phyloP scores from a whole-genome alignment of 2,329 filamentous ascomycete species.

The Mycogone perniciosa region DNA sequence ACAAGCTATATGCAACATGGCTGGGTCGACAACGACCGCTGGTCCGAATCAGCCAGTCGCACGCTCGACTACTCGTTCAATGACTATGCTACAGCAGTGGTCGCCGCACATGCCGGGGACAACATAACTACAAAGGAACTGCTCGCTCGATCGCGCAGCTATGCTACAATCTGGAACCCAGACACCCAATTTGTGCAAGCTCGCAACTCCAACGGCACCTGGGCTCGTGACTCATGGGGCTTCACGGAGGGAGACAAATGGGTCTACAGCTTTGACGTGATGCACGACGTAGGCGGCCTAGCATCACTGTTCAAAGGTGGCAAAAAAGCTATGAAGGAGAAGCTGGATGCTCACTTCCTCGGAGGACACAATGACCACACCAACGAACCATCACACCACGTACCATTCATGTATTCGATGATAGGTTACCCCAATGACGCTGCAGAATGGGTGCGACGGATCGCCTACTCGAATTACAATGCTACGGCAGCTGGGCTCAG shows the following conservation, averaged over 20 bases:
- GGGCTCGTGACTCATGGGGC: constrained; percentile 36
- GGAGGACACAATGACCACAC: constrained; percentile 41
- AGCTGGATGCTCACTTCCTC: constrained; percentile 39
- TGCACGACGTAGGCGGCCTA: constrained; percentile 38
- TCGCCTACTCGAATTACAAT: constrained; percentile 32
- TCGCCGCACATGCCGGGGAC: constrained; percentile 32
- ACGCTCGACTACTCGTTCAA: constrained; percentile 43
- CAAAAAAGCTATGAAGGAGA: constrained; percentile 30
- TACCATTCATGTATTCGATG: constrained; percentile 39
- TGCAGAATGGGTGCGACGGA: constrained; percentile 28
- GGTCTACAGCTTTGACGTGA: constrained; percentile 45
- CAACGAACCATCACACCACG: constrained; percentile 43
- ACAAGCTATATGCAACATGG: constrained; percentile 38
- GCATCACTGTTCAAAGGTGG: constrained; percentile 33
- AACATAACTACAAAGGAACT: constrained; percentile 25
- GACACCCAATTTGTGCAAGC: constrained; percentile 41
- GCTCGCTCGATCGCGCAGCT: constrained; percentile 33
- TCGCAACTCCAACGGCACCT: constrained; percentile 40
- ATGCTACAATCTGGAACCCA: constrained; percentile 36
- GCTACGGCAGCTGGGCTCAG: constrained; percentile 38
- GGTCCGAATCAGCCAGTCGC: constrained; percentile 40
- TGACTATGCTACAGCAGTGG: constrained; percentile 38
- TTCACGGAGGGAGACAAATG: constrained; percentile 45
- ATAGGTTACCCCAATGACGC: constrained; percentile 34
- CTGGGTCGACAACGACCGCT: constrained; percentile 42